These are phyloP conservation scores for Thraustochytrium striatum DNA, from an alignment of 352 stramenopile species.

Conservation along the genomic window DNA sequence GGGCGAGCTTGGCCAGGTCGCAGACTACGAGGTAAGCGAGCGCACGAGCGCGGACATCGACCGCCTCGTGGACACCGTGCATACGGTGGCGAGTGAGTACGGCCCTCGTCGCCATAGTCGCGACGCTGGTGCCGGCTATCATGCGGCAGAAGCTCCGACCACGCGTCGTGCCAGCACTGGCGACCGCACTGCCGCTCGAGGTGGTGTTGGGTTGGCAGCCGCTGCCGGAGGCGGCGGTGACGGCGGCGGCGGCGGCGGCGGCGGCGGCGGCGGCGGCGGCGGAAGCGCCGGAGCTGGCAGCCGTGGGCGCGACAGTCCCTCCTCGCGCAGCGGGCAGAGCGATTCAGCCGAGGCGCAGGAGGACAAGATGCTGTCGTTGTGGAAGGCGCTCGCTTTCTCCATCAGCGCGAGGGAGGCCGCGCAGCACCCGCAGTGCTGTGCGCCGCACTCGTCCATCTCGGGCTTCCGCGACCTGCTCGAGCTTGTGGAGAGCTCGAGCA, in stretches of 20 bases:
- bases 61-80: neutral
- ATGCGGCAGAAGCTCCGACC: neutral
- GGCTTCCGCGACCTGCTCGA: slow-evolving; percentile 15
- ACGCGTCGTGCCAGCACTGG: too few relatives aligned
- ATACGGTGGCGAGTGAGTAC: too few relatives aligned
- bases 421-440: neutral
- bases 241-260: too few relatives aligned
- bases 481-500: neutral
- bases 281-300: too few relatives aligned
- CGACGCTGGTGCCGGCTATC: neutral
- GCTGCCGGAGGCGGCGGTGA: too few relatives aligned
- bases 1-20: neutral
- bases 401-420: neutral
- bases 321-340: neutral
- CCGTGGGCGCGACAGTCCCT: neutral
- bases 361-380: neutral
- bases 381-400: slow-evolving; percentile 7
- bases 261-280: too few relatives aligned
- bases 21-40: neutral
- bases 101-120: too few relatives aligned
- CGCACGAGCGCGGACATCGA: neutral
- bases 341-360: neutral
- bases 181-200: too few relatives aligned
- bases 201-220: too few relatives aligned
- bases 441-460: neutral